These are phyloP conservation scores for Sporothrix humicola DNA, from an alignment of 2,329 filamentous ascomycete species.

Conservation along the genomic window DNA sequence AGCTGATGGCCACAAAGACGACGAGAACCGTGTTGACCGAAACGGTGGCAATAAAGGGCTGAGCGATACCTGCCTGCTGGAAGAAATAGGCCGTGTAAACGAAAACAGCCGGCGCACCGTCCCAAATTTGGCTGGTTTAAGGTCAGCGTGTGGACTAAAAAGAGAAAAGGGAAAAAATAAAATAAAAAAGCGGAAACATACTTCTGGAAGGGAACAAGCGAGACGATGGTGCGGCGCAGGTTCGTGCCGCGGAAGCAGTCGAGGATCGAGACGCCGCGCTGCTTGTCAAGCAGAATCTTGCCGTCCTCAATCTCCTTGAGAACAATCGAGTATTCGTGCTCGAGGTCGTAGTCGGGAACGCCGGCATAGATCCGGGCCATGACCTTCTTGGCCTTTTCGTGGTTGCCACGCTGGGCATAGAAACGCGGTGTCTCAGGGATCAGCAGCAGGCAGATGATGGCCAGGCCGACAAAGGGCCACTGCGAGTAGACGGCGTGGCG, in stretches of 20 bases:
- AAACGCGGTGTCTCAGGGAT: constrained; percentile 33
- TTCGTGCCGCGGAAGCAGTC: constrained; percentile 33
- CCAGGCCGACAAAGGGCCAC: constrained; percentile 30
- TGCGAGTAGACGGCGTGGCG: constrained; percentile 33
- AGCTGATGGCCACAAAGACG: constrained; percentile 32
- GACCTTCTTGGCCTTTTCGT: constrained; percentile 31
- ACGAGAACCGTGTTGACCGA: constrained; percentile 32
- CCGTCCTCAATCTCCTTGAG: constrained; percentile 32
- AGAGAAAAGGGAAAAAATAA: no score
- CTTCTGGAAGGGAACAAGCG: constrained; percentile 29
- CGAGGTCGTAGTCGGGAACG: constrained; percentile 28
- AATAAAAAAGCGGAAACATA: no score
- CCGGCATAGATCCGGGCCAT: constrained; percentile 28
- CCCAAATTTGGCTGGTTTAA: constrained; percentile 27
- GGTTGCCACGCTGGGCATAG: constrained; percentile 29
- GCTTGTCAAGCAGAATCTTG: constrained; percentile 29
- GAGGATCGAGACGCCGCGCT: constrained; percentile 8
- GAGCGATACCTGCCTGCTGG: constrained; percentile 27
- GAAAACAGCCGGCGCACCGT: constrained; percentile 28
- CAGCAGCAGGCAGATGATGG: constrained; percentile 28
- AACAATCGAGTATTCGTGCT: constrained; percentile 31
- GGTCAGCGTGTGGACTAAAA: no score
- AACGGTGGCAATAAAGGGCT: constrained; percentile 32
- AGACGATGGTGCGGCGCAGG: constrained; percentile 32
- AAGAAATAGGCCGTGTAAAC: constrained; percentile 32